Base-by-base conservation (phyloP, 306 rosid genomes). In the Bauhinia variegata region DNA sequence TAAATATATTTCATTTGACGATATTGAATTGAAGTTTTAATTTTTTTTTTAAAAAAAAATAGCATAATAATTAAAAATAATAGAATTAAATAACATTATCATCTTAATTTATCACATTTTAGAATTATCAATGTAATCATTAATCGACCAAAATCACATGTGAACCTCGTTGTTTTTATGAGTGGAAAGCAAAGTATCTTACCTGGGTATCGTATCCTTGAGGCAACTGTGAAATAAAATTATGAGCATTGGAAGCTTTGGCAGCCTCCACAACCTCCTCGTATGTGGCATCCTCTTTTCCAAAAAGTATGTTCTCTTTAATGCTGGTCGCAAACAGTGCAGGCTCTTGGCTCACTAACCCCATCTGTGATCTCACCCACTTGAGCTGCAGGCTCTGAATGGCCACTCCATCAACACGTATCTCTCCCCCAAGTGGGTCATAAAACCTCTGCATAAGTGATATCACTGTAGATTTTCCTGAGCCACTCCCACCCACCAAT, bases 271-370 rank as follows among this genome's bases (percentile, higher is more conserved):
- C 33, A 5, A 93, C 53, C 36, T 89, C 88, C 3, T 88, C 87
- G 4, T 67, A 61, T 0, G 82, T 74, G 1, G 91, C 98, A 65
- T 86, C 89, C 48, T 89, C 98, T 44, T 81, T 89, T 2, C 98
- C 98, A 77, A 93, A 93, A 1, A 93, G 78, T 60, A 93, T 77
- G 68, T 93, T 93, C 76, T 93, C 96, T 28, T 65, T 88, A 63
- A 93, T 88, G 51, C 78, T 79, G 3, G 98, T 89, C 2, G 89
- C 98, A 59, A 93, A 93, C 1, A 93, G 79, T 4, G 88, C 93
- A 7, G 98, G 98, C 64, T 93, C 98, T 59, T 93, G 98, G 65
- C 98, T 93, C 7, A 93, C 97, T 75, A 93, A 63, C 0, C 98
- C 98, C 97, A 93, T 84, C 28, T 89, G 95, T 5, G 95, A 89